phyloP scores from a whole-genome alignment of 192 early-diverging fungal genomes.

The Chytriomyces hyalinus region DNA sequence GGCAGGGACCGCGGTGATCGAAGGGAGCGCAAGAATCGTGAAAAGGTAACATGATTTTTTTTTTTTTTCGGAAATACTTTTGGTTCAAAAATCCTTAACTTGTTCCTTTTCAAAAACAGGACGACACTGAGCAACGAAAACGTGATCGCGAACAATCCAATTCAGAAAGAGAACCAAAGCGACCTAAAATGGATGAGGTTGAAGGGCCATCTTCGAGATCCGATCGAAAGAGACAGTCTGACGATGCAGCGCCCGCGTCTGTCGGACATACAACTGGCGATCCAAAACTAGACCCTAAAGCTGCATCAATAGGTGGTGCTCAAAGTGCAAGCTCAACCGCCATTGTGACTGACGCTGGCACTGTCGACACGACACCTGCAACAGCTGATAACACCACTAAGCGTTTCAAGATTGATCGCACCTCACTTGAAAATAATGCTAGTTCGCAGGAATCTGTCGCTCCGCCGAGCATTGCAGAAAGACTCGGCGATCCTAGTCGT shows the following conservation, averaged over 20 bases:
- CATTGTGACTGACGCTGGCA: neutral
- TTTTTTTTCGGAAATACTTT: neutral
- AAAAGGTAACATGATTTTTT: neutral
- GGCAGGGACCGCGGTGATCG: slow-evolving; percentile 4
- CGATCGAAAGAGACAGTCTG: slow-evolving; percentile 3
- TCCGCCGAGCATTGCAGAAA: neutral
- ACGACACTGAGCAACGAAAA: neutral
- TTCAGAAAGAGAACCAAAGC: slow-evolving; percentile 29
- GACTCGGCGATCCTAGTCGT: neutral
- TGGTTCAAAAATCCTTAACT: neutral
- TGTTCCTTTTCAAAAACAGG: neutral
- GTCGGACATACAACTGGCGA: neutral
- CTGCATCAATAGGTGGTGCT: neutral
- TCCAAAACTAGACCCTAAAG: neutral
- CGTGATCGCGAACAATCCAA: neutral
- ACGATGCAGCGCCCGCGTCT: neutral
- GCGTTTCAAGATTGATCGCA: neutral
- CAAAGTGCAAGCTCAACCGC: neutral
- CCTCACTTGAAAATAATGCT: neutral
- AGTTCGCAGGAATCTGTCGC: neutral
- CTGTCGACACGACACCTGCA: no score
- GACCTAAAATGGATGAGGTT: slow-evolving; percentile 24
- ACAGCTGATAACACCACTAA: neutral
- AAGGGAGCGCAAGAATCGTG: neutral
- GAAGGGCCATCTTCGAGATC: neutral